These are phyloP conservation scores for Begonia fuchsioides DNA, from an alignment of 306 rosid species.

Conservation along the genomic window DNA sequence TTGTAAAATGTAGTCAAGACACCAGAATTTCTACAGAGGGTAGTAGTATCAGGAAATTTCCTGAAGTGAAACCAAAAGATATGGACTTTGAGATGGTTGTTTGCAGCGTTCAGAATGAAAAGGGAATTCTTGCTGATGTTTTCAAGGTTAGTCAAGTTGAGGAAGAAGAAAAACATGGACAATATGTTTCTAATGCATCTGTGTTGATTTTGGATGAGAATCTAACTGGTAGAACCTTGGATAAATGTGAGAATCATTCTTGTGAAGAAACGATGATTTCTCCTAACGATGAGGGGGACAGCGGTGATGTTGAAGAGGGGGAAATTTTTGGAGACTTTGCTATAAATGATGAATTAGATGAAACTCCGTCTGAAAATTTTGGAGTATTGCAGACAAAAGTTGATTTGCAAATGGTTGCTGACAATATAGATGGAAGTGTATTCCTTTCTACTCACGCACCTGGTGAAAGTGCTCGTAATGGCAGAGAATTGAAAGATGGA, in stretches of 20 bases:
- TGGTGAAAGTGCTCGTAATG: slow-evolving; percentile 11
- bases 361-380: slow-evolving; percentile 22
- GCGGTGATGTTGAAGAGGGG: slow-evolving; percentile 59
- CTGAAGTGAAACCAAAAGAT: slow-evolving; percentile 17
- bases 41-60: slow-evolving; percentile 6
- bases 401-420: slow-evolving; percentile 16
- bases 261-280: slow-evolving; percentile 5
- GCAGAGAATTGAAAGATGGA: slow-evolving; percentile 14
- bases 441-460: slow-evolving; percentile 10
- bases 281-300: slow-evolving; percentile 14
- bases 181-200: slow-evolving; percentile 14
- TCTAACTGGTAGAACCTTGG: slow-evolving; percentile 8
- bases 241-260: slow-evolving; percentile 7
- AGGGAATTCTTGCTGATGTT: slow-evolving; percentile 9
- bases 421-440: slow-evolving; percentile 6
- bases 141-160: slow-evolving; percentile 16
- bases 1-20: slow-evolving; percentile 8
- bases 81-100: slow-evolving; percentile 11
- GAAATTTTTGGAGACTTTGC: slow-evolving; percentile 46
- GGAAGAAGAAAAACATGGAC: slow-evolving; percentile 13
- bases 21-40: slow-evolving; percentile 1
- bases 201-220: slow-evolving; percentile 14
- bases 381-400: slow-evolving; percentile 14
- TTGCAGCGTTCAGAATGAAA: slow-evolving; percentile 5
- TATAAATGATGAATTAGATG: slow-evolving; percentile 16